A percentile compares a stretch with the other conserved stretches of the same genome.
These are phyloP conservation scores for Rubia peregrina DNA, from an alignment of 305 asterid genomes.

Conservation along the genomic window DNA sequence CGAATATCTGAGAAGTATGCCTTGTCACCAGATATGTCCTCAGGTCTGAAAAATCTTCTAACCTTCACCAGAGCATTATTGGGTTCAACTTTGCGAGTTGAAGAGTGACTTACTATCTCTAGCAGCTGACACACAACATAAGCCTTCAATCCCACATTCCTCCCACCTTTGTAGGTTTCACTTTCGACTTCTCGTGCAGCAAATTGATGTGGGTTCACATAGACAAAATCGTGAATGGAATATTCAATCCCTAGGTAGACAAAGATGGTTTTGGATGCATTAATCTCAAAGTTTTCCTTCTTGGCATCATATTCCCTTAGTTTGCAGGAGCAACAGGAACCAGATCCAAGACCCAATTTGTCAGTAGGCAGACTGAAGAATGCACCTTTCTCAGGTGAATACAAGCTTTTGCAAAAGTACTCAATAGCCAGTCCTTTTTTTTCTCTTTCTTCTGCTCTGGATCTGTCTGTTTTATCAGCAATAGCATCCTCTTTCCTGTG, in stretches of 20 bases:
- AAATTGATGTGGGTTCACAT: conserved; percentile 64
- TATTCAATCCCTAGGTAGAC: conserved; percentile 48
- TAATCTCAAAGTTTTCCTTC: conserved; percentile 37
- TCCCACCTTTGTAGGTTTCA: conserved; percentile 68
- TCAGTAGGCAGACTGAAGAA: conserved; percentile 56
- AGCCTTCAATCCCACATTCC: conserved; percentile 87
- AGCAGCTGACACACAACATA: conserved; percentile 70
- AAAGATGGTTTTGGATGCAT: conserved; percentile 48
- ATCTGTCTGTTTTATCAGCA: conserved; percentile 63
- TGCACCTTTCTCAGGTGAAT: conserved; percentile 86
- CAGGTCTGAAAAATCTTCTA: conserved; percentile 83
- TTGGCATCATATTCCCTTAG: conserved; percentile 34
- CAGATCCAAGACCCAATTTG: conserved; percentile 74
- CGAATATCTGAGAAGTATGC: conserved; percentile 81
- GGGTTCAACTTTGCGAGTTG: conserved; percentile 34
- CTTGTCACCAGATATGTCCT: conserved; percentile 67
- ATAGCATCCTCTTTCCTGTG: conserved; percentile 57
- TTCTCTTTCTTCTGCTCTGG: conserved; percentile 76
- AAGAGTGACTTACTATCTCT: conserved; percentile 46
- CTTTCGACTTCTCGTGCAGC: conserved; percentile 41
- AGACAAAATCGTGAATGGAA: conserved; percentile 56
- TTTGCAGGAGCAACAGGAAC: conserved; percentile 65
- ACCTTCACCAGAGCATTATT: conserved; percentile 47
- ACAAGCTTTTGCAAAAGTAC: conserved; percentile 81
- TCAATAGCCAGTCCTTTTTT: conserved; percentile 62